phyloP scores from a whole-genome alignment of 164 flowering plant genomes.

The Tetrastigma voinierianum region DNA sequence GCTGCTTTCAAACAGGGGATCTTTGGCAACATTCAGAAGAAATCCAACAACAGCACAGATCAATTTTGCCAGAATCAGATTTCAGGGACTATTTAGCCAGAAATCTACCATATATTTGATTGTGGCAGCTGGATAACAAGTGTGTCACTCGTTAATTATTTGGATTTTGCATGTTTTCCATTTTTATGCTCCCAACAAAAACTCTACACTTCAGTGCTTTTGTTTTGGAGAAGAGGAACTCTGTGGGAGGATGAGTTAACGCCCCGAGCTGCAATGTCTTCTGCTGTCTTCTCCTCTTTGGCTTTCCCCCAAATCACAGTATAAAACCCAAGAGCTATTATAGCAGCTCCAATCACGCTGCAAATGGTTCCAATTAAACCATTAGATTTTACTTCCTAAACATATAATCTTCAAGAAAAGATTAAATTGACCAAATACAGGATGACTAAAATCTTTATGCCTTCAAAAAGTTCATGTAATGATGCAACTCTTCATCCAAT shows the following conservation, averaged over 20 bases:
- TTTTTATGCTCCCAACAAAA: neutral
- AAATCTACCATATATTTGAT: too few species aligned
- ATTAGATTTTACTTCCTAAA: neutral
- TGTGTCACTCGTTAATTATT: neutral
- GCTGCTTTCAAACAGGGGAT: too few species aligned
- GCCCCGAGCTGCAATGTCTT: conserved; percentile 3
- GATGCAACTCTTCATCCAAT: too few species aligned
- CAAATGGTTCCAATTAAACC: neutral
- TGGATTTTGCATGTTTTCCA: neutral
- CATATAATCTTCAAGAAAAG: neutral
- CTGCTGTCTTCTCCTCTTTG: conserved; percentile 14
- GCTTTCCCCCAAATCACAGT: conserved; percentile 33
- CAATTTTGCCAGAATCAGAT: too few species aligned
- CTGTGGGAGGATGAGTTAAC: neutral
- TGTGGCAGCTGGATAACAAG: neutral
- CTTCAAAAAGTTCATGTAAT: too few species aligned
- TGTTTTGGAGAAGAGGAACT: neutral
- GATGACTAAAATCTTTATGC: too few species aligned
- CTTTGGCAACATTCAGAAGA: too few species aligned
- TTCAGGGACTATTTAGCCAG: too few species aligned
- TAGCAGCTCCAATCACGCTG: conserved; percentile 34
- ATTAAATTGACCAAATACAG: too few species aligned
- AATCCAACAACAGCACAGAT: too few species aligned
- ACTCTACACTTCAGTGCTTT: neutral
- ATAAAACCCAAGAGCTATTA: conserved; percentile 36